Evolutionary conservation across 2,329 filamentous ascomycete genomes (phyloP).

Genomic region (Teratosphaeria zuluensis): DNA sequence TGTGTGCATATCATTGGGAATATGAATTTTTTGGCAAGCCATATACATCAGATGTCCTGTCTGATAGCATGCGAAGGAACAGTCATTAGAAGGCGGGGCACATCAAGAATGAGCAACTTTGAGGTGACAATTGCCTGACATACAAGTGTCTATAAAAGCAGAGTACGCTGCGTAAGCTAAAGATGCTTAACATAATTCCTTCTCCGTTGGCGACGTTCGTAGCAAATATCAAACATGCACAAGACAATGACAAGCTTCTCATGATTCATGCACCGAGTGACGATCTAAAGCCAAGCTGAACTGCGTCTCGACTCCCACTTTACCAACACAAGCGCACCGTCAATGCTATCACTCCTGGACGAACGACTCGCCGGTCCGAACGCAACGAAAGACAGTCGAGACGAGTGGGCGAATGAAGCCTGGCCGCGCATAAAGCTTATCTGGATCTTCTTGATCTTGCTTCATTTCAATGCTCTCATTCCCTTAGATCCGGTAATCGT

Average conservation of each 20-base stretch:
- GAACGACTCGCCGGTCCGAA: conserved; percentile 10
- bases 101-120: no score
- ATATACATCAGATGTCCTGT: no score
- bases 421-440: conserved; percentile 10
- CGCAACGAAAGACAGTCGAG: conserved; percentile 5
- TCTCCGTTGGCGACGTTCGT: no score
- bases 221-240: no score
- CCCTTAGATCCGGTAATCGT: conserved; percentile 12
- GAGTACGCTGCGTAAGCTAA: no score
- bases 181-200: no score
- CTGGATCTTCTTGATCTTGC: conserved; percentile 13
- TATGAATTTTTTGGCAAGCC: no score
- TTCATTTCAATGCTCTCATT: conserved; percentile 11
- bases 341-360: conserved; percentile 8
- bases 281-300: neutral
- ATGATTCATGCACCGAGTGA: neutral
- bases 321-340: neutral
- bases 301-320: neutral
- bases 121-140: no score
- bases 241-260: neutral
- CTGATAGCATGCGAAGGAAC: no score
- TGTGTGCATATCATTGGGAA: no score
- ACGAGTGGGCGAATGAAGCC: conserved; percentile 8
- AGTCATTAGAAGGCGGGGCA: no score
- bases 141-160: no score